A percentile compares a stretch with the other conserved stretches of the same genome.
Conservation (phyloP, 2,329 filamentous ascomycete species). For the Diplocarpon rosae region DNA sequence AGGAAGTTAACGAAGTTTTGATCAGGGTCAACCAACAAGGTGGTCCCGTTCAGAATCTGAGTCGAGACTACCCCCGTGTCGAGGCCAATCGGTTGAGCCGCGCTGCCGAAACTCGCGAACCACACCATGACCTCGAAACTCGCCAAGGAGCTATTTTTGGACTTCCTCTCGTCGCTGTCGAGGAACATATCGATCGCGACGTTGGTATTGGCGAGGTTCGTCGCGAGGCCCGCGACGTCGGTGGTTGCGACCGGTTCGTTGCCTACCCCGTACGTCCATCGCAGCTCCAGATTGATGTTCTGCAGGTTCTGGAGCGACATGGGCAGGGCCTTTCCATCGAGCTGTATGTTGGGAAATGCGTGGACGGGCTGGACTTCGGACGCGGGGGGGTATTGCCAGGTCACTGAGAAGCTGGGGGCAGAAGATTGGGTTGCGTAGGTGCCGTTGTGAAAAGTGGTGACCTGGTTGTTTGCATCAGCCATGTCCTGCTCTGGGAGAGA, state of each 20-base stretch:
- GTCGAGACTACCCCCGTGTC: neutral
- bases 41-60: neutral
- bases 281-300: neutral
- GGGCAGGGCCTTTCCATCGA: neutral
- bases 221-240: constrained; percentile 25
- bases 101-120: constrained; percentile 37
- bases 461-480: too few species aligned
- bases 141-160: constrained; percentile 30
- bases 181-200: constrained; percentile 50
- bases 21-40: constrained; percentile 10
- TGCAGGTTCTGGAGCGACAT: neutral
- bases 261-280: constrained; percentile 35
- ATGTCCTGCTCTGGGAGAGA: too few species aligned
- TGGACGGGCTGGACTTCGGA: neutral
- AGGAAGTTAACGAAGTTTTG: neutral
- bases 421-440: constrained; percentile 7
- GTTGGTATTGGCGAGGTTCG: constrained; percentile 38
- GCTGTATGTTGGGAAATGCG: neutral
- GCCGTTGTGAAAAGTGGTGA: constrained; percentile 8
- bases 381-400: constrained; percentile 8
- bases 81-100: constrained; percentile 35
- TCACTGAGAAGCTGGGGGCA: constrained; percentile 7
- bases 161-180: constrained; percentile 32
- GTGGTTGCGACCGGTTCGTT: constrained; percentile 30
- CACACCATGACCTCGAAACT: constrained; percentile 46